These are phyloP conservation scores for Diplodia intermedia DNA, from an alignment of 2,329 filamentous ascomycete genomes.

Conservation along the genomic window DNA sequence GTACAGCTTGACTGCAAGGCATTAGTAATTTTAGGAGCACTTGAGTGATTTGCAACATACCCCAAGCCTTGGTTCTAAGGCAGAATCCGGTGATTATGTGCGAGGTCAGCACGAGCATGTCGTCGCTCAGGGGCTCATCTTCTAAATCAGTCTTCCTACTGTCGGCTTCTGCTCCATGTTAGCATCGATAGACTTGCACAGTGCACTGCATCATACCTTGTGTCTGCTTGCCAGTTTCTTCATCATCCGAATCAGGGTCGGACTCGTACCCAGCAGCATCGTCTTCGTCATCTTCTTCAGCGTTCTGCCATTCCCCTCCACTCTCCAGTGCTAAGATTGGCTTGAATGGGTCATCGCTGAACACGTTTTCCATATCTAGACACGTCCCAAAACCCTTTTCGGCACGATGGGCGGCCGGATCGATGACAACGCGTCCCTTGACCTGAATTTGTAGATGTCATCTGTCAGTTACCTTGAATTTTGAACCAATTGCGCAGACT, in stretches of 20 bases:
- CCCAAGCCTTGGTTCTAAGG: constrained; percentile 45
- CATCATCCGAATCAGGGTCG: background rate
- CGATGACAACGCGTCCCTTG: constrained; percentile 60
- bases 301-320: no score
- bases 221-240: background rate
- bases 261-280: background rate
- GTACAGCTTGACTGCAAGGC: background rate
- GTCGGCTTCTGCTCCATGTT: background rate
- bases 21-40: background rate
- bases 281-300: background rate
- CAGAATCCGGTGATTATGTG: constrained; percentile 43
- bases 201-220: background rate
- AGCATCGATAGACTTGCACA: background rate
- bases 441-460: constrained; percentile 50
- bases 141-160: background rate
- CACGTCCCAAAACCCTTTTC: no score
- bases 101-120: constrained; percentile 38
- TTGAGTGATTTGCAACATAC: constrained; percentile 18
- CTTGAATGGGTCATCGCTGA: no score
- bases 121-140: constrained; percentile 34
- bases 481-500: no score
- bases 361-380: no score
- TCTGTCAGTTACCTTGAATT: constrained; percentile 35
- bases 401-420: constrained; percentile 41
- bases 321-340: no score